Conservation (phyloP, 345 rosid species). For the Microcos paniculata region DNA sequence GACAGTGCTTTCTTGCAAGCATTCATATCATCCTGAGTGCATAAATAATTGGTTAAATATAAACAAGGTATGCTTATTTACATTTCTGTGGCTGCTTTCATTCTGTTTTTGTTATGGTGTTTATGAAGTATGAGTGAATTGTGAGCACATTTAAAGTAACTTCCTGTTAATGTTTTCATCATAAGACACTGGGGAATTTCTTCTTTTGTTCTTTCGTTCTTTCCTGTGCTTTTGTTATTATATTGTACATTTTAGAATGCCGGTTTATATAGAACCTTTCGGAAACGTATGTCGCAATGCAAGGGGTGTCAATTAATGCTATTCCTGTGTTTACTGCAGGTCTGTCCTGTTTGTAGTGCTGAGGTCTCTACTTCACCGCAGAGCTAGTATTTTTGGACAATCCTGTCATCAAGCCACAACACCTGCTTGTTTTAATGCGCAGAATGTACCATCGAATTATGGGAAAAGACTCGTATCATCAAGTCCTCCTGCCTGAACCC, state of each 20-base stretch:
- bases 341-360: constrained; percentile 80
- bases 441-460: not conserved
- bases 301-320: not conserved
- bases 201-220: not conserved
- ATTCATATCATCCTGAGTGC: constrained; percentile 92
- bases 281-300: not conserved
- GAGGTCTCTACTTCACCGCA: constrained; percentile 71
- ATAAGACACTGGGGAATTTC: not conserved
- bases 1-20: constrained; percentile 86
- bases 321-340: constrained; percentile 43
- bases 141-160: not conserved
- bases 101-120: not conserved
- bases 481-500: constrained; percentile 7
- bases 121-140: not conserved
- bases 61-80: constrained; percentile 60
- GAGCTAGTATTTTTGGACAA: constrained; percentile 34
- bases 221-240: not conserved
- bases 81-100: not conserved
- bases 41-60: constrained; percentile 92
- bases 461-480: not conserved
- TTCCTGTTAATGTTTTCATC: not conserved
- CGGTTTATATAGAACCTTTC: not conserved
- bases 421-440: constrained; percentile 11
- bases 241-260: not conserved
- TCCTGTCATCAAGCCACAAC: constrained; percentile 1